Base-by-base conservation (phyloP, 257 asterid genomes). In the Lantana camara region DNA sequence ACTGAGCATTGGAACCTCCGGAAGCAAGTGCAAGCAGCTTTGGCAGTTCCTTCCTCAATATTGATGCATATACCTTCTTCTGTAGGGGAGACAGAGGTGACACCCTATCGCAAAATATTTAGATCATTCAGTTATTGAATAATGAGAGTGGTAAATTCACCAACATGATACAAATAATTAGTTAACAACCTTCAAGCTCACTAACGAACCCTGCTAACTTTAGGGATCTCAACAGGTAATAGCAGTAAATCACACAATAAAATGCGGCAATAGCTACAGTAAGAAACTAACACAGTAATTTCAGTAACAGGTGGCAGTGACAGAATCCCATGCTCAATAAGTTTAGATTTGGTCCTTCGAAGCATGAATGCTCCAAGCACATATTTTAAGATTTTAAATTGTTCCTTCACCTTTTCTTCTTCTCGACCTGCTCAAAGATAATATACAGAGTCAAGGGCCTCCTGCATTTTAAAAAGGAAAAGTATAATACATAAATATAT, bases 321-420 rank as follows among this genome's bases (percentile, higher is more conserved):
- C 71, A 89, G 94, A 62, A 79, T 69, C 62, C 98, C 97, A 65
- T 89, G 79, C 66, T 83, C 87, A 42, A 83, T 73, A 53, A 93
- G 97, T 81, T 81, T 83, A 21, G 83, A 73, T 76, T 93, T 93
- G 53, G 98, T 93, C 81, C 98, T 81, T 67, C 98, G 92, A 70
- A 93, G 95, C 98, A 89, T 89, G 81, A 93, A 85, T 66, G 87
- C 91, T 44, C 94, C 98, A 30, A 93, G 82, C 65, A 87, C 79
- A 63, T 80, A 82, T 67, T 85, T 93, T 66, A 93, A 70, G 69
- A 76, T 77, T 78, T 63, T 84, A 64, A 83, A 75, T 78, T 80
- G 94, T 57, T 81, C 80, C 72, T 71, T 87, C 70, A 74, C 82
- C 72, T 77, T 79, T 57, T 60, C 85, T 73, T 79, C 75, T 73